These are phyloP conservation scores for Ceratobasidium sp. DNA, from an alignment of 1,284 basidiomycete species.

Conservation along the genomic window DNA sequence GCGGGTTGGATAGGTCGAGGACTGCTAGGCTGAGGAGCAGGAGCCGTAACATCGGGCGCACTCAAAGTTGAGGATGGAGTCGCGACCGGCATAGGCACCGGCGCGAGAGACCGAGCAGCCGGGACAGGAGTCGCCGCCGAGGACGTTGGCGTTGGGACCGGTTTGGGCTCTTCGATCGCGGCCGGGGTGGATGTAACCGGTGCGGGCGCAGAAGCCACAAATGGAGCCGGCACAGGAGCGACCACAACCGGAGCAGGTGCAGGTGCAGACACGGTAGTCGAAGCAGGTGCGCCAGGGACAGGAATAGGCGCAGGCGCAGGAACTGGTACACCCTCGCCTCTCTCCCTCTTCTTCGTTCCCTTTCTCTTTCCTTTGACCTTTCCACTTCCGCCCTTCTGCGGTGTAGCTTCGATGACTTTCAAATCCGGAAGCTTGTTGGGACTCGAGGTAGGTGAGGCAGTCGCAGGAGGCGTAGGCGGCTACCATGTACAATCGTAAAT, in stretches of 20 bases:
- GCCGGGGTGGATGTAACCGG: not conserved
- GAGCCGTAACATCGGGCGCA: not conserved
- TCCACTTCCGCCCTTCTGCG: conserved; percentile 14
- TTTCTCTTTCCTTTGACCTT: not conserved
- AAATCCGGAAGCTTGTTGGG: conserved; percentile 14
- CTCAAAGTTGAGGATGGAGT: not conserved
- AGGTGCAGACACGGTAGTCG: not conserved
- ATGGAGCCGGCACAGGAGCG: not conserved
- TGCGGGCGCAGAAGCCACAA: not conserved
- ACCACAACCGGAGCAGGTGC: not conserved
- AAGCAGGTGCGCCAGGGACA: not conserved
- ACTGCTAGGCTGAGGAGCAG: conserved; percentile 10
- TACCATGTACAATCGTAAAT: not conserved
- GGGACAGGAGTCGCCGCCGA: not conserved
- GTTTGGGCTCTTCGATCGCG: not conserved
- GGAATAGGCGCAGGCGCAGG: conserved; percentile 3
- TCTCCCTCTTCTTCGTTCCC: conserved; percentile 3
- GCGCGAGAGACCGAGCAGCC: conserved; percentile 5
- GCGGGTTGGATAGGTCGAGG: not conserved
- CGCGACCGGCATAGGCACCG: not conserved
- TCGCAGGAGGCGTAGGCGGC: conserved; percentile 30
- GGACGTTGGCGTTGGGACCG: not conserved
- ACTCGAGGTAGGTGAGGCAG: not conserved
- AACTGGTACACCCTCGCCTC: not conserved
- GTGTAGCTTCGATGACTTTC: conserved; percentile 25